A percentile compares a stretch with the other conserved stretches of the same genome.
phyloP scores from a whole-genome alignment of 2,329 filamentous ascomycete species.

The Phialophora chinensis region DNA sequence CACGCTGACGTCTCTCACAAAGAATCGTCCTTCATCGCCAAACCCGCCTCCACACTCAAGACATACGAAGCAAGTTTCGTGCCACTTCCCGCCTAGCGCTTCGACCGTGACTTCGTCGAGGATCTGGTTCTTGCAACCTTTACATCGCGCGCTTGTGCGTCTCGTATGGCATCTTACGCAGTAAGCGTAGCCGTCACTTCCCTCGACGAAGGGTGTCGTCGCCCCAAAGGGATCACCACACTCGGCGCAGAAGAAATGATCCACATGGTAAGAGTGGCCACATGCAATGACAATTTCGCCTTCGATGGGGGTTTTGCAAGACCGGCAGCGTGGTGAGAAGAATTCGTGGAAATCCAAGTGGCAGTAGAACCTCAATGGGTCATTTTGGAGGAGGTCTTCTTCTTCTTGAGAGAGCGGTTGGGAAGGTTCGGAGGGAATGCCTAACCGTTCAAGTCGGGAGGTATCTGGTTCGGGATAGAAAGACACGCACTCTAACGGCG shows the following conservation, averaged over 20 bases:
- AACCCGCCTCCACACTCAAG: constrained; percentile 67
- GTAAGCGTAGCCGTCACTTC: constrained; percentile 91
- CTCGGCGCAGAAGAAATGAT: constrained; percentile 98
- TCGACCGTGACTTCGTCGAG: constrained; percentile 88
- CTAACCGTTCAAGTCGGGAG: constrained; percentile 71
- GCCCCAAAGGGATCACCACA: constrained; percentile 80
- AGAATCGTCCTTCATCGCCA: constrained; percentile 65
- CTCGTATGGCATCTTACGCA: constrained; percentile 92
- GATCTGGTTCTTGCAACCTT: constrained; percentile 81
- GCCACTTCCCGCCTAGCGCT: constrained; percentile 91
- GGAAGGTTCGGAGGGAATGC: constrained; percentile 7
- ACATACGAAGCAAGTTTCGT: constrained; percentile 89
- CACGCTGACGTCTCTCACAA: constrained; percentile 62
- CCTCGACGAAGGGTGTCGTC: constrained; percentile 85
- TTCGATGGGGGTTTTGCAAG: constrained; percentile 94
- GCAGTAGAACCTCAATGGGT: constrained; percentile 86
- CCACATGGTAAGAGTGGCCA: constrained; percentile 93
- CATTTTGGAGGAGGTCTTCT: constrained; percentile 52
- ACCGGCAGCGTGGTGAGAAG: constrained; percentile 91
- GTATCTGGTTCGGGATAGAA: constrained; percentile 90
- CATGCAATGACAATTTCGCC: constrained; percentile 93
- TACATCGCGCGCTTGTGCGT: constrained; percentile 86
- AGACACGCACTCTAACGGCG: constrained; percentile 88
- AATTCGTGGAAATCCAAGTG: constrained; percentile 98
- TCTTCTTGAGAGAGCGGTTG: neutral